Evolutionary conservation across 768 basidiomycete genomes (phyloP).

Genomic region (Auricularia auricula-judae): DNA sequence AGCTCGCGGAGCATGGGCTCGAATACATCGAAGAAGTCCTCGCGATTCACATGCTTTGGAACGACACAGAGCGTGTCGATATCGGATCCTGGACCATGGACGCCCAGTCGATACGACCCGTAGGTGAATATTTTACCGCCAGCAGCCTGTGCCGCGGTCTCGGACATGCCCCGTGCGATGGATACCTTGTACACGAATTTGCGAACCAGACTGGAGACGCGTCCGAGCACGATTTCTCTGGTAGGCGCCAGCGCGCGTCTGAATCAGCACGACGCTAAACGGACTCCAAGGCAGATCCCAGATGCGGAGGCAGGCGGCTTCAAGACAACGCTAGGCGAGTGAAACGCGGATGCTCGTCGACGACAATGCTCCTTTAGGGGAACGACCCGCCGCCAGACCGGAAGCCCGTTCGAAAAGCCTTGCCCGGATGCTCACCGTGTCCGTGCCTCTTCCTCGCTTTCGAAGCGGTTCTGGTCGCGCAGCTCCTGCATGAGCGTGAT

Average conservation of each 20-base stretch:
- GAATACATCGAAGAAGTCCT: conserved; percentile 91
- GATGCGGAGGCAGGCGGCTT: background rate
- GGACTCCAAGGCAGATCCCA: too few species aligned
- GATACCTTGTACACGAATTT: conserved; percentile 84
- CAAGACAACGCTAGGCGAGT: background rate
- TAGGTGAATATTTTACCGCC: conserved; percentile 99
- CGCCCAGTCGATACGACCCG: conserved; percentile 94
- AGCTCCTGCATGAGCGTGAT: conserved; percentile 85
- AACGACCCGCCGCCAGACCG: background rate
- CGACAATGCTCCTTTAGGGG: background rate
- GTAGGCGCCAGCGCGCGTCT: background rate
- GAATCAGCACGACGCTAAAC: background rate
- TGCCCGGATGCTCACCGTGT: conserved; percentile 53
- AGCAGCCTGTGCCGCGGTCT: conserved; percentile 75
- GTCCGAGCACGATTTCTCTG: conserved; percentile 89
- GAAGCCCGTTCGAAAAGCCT: background rate
- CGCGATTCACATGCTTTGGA: conserved; percentile 88
- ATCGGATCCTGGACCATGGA: conserved; percentile 91
- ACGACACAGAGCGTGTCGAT: conserved; percentile 98
- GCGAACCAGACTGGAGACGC: conserved; percentile 80
- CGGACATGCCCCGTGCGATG: conserved; percentile 70
- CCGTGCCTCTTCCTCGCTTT: conserved; percentile 78
- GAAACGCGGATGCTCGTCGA: background rate
- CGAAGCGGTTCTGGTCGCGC: conserved; percentile 74
- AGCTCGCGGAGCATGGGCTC: conserved; percentile 76